Percentiles rank a stretch among this genome's conserved stretches.
phyloP scores from a whole-genome alignment of 805 yeast species.

The Lipomyces chichibuensis region DNA sequence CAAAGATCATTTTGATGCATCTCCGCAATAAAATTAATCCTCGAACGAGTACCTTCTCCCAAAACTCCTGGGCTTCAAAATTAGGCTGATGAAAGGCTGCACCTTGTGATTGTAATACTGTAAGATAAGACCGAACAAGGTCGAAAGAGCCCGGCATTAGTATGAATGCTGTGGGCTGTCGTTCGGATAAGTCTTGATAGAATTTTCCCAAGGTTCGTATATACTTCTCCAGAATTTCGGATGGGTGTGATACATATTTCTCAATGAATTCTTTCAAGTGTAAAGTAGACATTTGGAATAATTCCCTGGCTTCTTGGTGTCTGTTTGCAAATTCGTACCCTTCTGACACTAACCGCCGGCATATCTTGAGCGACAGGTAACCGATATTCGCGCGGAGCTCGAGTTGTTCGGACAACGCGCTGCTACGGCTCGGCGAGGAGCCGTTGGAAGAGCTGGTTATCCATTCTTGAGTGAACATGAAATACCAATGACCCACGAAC shows the following conservation, averaged over 20 bases:
- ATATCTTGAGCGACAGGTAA: constrained; percentile 72
- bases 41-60: constrained; percentile 71
- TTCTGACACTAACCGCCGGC: constrained; percentile 64
- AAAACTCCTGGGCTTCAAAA: constrained; percentile 61
- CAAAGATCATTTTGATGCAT: constrained; percentile 62
- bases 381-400: constrained; percentile 64
- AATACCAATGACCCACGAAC: constrained; percentile 61
- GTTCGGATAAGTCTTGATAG: constrained; percentile 60
- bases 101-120: constrained; percentile 66
- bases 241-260: constrained; percentile 51
- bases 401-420: neutral
- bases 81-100: constrained; percentile 48
- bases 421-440: neutral
- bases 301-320: constrained; percentile 59
- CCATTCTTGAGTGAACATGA: constrained; percentile 66
- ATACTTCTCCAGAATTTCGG: constrained; percentile 62
- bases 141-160: constrained; percentile 65
- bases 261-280: constrained; percentile 63
- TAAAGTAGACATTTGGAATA: constrained; percentile 57
- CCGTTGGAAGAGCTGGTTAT: constrained; percentile 7
- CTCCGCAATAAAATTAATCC: constrained; percentile 64
- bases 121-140: constrained; percentile 63
- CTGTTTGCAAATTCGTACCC: constrained; percentile 75
- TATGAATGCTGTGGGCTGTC: constrained; percentile 70
- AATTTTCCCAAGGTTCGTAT: constrained; percentile 76